A percentile compares a stretch with the other conserved stretches of the same genome.
These are phyloP conservation scores for Boletus subparvulus DNA, from an alignment of 768 basidiomycete species.

Conservation along the genomic window DNA sequence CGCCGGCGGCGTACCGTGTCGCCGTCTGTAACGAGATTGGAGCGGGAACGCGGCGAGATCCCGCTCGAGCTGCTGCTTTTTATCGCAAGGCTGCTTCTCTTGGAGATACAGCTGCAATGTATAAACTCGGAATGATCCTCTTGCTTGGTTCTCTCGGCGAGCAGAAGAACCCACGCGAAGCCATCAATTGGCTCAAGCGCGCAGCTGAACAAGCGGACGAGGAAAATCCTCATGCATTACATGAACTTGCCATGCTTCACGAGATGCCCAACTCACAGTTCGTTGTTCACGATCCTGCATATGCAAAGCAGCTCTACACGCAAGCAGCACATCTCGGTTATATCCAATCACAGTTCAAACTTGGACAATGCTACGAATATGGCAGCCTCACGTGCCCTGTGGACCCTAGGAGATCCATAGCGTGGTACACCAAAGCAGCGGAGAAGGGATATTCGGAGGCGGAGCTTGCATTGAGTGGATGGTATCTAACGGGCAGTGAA, in stretches of 20 bases:
- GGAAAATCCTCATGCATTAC: conserved; percentile 95
- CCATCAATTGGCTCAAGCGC: conserved; percentile 89
- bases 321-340: conserved; percentile 94
- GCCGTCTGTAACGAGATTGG: conserved; percentile 99
- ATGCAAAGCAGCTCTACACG: conserved; percentile 83
- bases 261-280: conserved; percentile 66
- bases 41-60: conserved; percentile 89
- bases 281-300: conserved; percentile 76
- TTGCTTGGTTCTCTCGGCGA: conserved; percentile 83
- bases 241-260: conserved; percentile 88
- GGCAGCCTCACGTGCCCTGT: conserved; percentile 85
- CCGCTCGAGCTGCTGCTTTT: conserved; percentile 86
- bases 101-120: conserved; percentile 98
- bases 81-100: conserved; percentile 96
- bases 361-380: conserved; percentile 94
- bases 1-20: conserved; percentile 92
- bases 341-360: conserved; percentile 90
- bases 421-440: conserved; percentile 98
- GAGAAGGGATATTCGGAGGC: conserved; percentile 95
- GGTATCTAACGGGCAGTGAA: conserved; percentile 97
- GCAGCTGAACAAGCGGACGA: conserved; percentile 98
- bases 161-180: conserved; percentile 84
- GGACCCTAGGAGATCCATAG: conserved; percentile 91
- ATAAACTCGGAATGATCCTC: conserved; percentile 98
- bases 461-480: conserved; percentile 93